Percentiles rank a stretch among this genome's conserved stretches.
phyloP scores from a whole-genome alignment of 768 basidiomycete species.

The Kwoniella pini region DNA sequence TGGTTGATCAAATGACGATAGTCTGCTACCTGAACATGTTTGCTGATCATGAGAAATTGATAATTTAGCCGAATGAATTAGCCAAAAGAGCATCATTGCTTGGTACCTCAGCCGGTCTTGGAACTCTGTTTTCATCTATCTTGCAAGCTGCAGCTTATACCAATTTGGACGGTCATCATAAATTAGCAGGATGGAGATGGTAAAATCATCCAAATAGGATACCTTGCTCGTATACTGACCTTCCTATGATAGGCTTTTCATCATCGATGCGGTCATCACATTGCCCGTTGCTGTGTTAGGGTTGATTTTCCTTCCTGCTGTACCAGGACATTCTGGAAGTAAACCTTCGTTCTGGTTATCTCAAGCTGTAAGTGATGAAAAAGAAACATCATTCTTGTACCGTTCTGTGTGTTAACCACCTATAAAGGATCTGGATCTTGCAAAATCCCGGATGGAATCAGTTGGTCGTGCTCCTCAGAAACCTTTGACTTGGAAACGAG shows the following conservation, averaged over 20 bases:
- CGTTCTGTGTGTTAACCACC: too few species aligned
- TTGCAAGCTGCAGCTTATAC: constrained; percentile 43
- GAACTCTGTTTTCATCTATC: constrained; percentile 39
- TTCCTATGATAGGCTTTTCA: constrained; percentile 17
- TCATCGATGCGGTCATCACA: constrained; percentile 22
- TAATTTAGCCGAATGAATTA: constrained; percentile 36
- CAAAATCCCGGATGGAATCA: background rate
- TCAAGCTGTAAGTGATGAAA: background rate
- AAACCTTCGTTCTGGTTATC: background rate
- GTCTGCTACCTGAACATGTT: too few species aligned
- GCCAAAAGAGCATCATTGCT: constrained; percentile 47
- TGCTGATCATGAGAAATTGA: too few species aligned
- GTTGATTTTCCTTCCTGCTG: constrained; percentile 28
- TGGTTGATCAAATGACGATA: too few species aligned
- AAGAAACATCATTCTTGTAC: too few species aligned
- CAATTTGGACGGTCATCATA: constrained; percentile 34
- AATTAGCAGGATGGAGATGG: constrained; percentile 27
- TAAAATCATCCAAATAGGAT: background rate
- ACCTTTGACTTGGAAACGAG: constrained; percentile 1
- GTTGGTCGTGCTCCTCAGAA: constrained; percentile 7
- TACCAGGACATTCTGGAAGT: constrained; percentile 8
- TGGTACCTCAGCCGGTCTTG: constrained; percentile 35
- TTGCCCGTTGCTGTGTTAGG: constrained; percentile 16
- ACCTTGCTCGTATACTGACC: background rate
- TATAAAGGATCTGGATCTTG: constrained; percentile 5